Evolutionary conservation across 805 yeast genomes (phyloP), one percentile per base, ranked within the genome.

Genomic region (Candida sphagnicola): DNA sequence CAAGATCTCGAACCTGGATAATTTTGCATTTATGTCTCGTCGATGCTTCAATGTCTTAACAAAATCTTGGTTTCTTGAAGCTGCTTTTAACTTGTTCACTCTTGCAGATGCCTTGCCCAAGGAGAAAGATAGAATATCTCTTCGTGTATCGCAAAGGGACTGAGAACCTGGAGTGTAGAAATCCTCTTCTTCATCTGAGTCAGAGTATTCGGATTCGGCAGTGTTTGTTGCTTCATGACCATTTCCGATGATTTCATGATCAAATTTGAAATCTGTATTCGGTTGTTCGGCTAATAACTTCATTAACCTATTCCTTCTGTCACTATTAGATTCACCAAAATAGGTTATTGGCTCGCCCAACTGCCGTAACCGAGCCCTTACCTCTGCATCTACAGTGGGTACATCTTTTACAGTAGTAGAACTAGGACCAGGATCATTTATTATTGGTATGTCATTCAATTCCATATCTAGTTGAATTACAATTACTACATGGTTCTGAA

Each of bases 81-180:
- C 42, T 4, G 57, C 42, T 28, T 53, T 52, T 37, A 74, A 75
- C 1, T 18, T 18, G 4, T 48, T 41, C 0, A 77, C 40, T 43
- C 93, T 58, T 1, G 40, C 24, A 18, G 55, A 51, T 0, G 91
- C 74, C 15, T 57, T 57, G 1, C 39, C 31, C 2, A 84, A 48
- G 0, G 95, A 82, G 39, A 59, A 61, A 4, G 59, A 43, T 0
- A 88, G 74, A 0, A 90, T 66, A 2, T 47, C 43, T 26, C 61
- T 55, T 37, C 98, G 69, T 0, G 78, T 71, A 1, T 67, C 61
- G 5, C 71, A 60, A 8, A 90, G 57, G 4, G 68, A 75, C 3
- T 61, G 63, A 0, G 74, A 59, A 0, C 95, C 96, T 0, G 95
- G 95, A 0, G 96, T 88, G 51, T 79, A 88, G 52, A 84, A 89